Evolutionary conservation across 176 grass and related monocot species (phyloP).

Genomic region (Saccharum spontaneum): DNA sequence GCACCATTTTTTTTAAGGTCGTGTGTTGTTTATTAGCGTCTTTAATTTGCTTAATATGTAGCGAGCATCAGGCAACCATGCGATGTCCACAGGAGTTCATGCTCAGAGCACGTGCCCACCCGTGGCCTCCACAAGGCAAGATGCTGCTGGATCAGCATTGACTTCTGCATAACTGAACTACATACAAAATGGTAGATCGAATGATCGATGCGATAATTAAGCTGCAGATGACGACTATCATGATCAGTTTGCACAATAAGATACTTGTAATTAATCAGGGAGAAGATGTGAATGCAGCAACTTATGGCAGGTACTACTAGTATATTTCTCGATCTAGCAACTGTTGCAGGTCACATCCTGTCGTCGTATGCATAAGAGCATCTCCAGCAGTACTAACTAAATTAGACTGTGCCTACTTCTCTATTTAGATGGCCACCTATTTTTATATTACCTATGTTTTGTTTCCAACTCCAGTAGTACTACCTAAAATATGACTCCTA

Average conservation of each 20-base stretch:
- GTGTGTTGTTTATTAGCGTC: no score
- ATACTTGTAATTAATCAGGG: no score
- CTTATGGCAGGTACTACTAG: not conserved
- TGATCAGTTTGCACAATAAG: no score
- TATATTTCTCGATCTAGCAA: not conserved
- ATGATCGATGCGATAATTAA: not conserved
- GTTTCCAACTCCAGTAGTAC: no score
- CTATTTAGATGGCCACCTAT: no score
- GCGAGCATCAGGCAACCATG: no score
- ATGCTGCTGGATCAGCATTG: not conserved
- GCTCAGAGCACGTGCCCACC: not conserved
- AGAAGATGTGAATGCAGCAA: not conserved
- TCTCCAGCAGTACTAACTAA: no score
- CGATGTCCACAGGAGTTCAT: not conserved
- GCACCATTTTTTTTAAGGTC: no score
- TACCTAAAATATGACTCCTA: no score
- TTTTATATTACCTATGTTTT: no score
- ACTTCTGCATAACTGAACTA: not conserved
- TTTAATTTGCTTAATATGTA: not conserved
- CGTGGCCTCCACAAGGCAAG: not conserved
- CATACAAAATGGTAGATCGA: not conserved
- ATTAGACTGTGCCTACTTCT: no score
- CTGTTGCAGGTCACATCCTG: not conserved
- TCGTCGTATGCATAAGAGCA: not conserved
- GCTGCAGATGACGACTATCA: no score